Evolutionary conservation across 2,329 filamentous ascomycete species (phyloP).

Genomic region (Byssochlamys sp.): DNA sequence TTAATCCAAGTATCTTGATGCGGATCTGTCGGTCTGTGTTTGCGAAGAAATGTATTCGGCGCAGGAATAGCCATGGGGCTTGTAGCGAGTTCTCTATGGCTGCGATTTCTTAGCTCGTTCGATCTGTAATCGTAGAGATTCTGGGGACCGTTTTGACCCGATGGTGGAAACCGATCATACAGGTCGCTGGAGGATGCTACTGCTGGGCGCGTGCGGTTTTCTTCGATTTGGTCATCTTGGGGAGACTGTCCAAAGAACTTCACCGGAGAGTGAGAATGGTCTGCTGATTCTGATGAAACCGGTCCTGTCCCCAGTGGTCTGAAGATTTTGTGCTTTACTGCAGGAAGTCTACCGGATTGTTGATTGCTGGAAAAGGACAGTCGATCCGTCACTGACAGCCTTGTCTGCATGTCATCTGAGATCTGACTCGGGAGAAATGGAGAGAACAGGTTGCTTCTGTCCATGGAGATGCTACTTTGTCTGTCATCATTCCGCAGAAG

Average conservation of each 20-base stretch:
- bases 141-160: neutral
- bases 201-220: neutral
- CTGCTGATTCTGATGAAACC: neutral
- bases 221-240: neutral
- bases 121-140: neutral
- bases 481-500: neutral
- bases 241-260: neutral
- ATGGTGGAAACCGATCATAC: neutral
- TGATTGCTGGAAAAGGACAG: neutral
- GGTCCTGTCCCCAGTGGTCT: neutral
- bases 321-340: neutral
- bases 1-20: neutral
- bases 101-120: neutral
- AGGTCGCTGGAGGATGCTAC: too few species aligned
- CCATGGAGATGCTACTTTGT: neutral
- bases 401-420: neutral
- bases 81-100: neutral
- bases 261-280: neutral
- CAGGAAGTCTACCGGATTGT: neutral
- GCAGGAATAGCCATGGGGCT: neutral
- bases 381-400: neutral
- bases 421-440: neutral
- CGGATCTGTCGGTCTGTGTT: neutral
- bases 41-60: neutral
- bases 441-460: neutral